phyloP scores from a whole-genome alignment of 176 grass and related monocot genomes.

The Carex cristatella region DNA sequence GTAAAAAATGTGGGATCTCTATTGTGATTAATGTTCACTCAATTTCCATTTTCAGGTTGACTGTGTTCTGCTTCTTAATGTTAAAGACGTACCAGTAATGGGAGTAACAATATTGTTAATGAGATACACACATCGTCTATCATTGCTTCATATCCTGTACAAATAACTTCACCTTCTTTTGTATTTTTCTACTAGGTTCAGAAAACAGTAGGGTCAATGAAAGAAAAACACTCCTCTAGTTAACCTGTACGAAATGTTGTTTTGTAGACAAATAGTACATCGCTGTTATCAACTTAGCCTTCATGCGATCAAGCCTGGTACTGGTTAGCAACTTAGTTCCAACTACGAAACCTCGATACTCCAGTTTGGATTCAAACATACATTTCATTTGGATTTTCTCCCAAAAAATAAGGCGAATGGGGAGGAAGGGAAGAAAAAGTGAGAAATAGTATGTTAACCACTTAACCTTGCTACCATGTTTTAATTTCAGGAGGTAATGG shows the following conservation, averaged over 20 bases:
- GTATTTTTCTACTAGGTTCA: conserved; percentile 28
- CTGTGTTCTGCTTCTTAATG: too few relatives aligned
- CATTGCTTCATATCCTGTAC: not conserved
- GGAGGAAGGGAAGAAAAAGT: too few relatives aligned
- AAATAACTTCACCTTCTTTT: not conserved
- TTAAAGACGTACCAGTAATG: too few relatives aligned
- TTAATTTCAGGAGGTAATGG: too few relatives aligned
- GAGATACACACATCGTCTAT: not conserved
- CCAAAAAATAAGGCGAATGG: too few relatives aligned
- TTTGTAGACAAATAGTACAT: not conserved
- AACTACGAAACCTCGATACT: not conserved
- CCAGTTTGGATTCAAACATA: not conserved
- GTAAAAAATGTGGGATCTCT: too few relatives aligned
- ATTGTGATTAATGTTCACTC: too few relatives aligned
- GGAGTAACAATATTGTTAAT: not conserved
- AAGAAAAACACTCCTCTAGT: conserved; percentile 48
- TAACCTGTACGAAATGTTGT: conserved; percentile 43
- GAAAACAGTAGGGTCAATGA: conserved; percentile 27
- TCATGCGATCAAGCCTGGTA: not conserved
- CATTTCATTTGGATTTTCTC: not conserved
- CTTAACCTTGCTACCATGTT: too few relatives aligned
- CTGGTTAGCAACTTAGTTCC: too few relatives aligned
- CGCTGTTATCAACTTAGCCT: not conserved
- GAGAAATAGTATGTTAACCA: too few relatives aligned
- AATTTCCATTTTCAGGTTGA: too few relatives aligned